Evolutionary conservation across 2,329 filamentous ascomycete species (phyloP), one percentile per base, ranked within the genome.

Genomic region (Penicillium griseofulvum): DNA sequence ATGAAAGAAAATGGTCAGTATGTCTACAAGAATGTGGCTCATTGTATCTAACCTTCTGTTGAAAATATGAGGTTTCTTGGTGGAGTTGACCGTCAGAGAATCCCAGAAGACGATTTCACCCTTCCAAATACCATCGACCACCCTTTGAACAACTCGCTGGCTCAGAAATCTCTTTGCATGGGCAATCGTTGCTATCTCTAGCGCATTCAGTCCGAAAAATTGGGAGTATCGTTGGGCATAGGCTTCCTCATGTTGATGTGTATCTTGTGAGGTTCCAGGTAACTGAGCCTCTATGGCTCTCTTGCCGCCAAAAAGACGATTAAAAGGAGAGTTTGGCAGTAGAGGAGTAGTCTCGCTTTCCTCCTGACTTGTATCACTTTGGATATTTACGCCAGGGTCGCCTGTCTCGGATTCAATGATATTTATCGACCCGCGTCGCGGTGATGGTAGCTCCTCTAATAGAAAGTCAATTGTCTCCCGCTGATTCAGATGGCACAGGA

Each of bases 41-140:
- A 2, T 19, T 7, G 8, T 28, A 41, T 46, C 66, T 58, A 64
- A 78, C 72, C 71, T 72, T 60, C 79, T 76, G 68, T 89, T 89
- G 74, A 94, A 95, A 60, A 89, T 84, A 22, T 87, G 86, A 1
- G 90, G 87, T 65, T 85, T 85, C 73, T 95, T 96, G 54, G 81
- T 83, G 0, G 89, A 85, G 65, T 88, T 78, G 9, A 90, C 82
- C 9, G 84, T 87, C n/a, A 96, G 77, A 6, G 80, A 84, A 57
- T 91, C 87, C 91, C 90, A 96, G 71, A 95, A 94, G 36, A 92
- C 83, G 57, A 96, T 91, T 61, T 92, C 87, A 43, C 91, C 91
- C 59, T 87, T 85, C 90, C 91, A 95, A 51, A 96, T 89, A 46
- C 88, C 88, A 43, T 88, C 87, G 58, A 96, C 84, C 61, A 95